phyloP scores from a whole-genome alignment of 2,329 filamentous ascomycete species.

The Chaetomium olivaceum region DNA sequence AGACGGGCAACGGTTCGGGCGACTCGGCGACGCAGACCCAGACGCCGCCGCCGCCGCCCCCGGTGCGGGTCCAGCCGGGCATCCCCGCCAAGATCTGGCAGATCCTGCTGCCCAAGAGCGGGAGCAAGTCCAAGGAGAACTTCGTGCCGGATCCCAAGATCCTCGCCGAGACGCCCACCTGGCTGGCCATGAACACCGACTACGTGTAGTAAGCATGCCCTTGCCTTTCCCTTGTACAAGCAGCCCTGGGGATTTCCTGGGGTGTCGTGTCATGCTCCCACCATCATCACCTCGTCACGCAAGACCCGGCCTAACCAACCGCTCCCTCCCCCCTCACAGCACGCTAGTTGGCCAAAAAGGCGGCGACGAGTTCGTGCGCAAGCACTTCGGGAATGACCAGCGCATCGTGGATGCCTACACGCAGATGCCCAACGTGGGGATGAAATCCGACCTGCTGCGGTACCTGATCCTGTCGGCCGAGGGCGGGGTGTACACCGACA shows the following conservation, averaged over 20 bases:
- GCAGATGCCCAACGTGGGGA: constrained; percentile 34
- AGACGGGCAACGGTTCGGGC: not conserved
- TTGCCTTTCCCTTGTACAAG: not conserved
- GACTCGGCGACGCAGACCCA: constrained; percentile 1
- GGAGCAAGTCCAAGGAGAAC: not conserved
- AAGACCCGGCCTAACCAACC: not conserved
- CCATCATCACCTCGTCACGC: not conserved
- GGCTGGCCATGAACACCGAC: constrained; percentile 33
- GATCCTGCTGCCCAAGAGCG: constrained; percentile 30
- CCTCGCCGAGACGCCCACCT: constrained; percentile 30
- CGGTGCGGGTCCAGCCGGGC: not conserved
- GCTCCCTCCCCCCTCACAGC: constrained; percentile 6
- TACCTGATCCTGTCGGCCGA: constrained; percentile 36
- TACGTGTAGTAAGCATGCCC: constrained; percentile 30
- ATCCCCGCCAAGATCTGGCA: constrained; percentile 37
- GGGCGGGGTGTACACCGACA: constrained; percentile 57
- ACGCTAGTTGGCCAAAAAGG: constrained; percentile 34
- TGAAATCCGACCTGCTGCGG: constrained; percentile 37
- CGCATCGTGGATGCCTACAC: constrained; percentile 31
- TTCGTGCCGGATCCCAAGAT: constrained; percentile 19
- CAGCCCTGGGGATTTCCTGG: no score
- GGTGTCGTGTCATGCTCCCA: not conserved
- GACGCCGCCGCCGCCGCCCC: not conserved
- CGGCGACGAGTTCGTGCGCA: constrained; percentile 34
- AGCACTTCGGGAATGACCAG: constrained; percentile 29